A percentile compares a stretch with the other conserved stretches of the same genome.
These are phyloP conservation scores for Herpotrichia juniperi DNA, from an alignment of 2,329 filamentous ascomycete species.

Conservation along the genomic window DNA sequence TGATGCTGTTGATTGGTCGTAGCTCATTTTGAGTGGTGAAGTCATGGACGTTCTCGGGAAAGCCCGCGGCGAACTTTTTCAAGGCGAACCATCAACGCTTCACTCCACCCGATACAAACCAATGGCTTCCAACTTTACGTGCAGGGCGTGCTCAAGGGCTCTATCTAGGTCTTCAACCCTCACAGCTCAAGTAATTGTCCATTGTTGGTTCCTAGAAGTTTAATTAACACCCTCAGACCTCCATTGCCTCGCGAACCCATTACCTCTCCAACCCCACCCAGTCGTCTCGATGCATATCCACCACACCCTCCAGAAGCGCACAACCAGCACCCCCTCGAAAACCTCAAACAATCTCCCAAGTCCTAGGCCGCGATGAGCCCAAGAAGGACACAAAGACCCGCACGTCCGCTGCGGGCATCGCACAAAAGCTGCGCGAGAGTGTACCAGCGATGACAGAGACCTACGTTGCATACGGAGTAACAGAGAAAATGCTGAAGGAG, in stretches of 20 bases:
- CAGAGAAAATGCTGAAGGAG: conserved; percentile 77
- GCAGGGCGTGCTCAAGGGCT: conserved; percentile 41
- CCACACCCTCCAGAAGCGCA: conserved; percentile 20
- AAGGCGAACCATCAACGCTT: neutral
- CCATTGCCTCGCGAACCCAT: conserved; percentile 18
- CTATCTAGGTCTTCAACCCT: conserved; percentile 22
- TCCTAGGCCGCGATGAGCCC: neutral
- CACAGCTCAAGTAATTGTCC: conserved; percentile 22
- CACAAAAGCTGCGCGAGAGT: conserved; percentile 36
- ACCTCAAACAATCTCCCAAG: neutral
- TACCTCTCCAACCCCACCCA: conserved; percentile 17
- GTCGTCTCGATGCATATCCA: conserved; percentile 29
- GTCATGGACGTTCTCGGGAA: conserved; percentile 9
- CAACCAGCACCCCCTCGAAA: neutral
- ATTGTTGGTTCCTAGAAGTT: conserved; percentile 1
- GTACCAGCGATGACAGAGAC: conserved; percentile 57
- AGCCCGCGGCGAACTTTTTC: conserved; percentile 8
- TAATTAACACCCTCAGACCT: conserved; percentile 28
- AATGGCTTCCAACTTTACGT: conserved; percentile 47
- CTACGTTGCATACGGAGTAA: conserved; percentile 81
- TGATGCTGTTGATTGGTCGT: neutral
- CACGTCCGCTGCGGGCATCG: conserved; percentile 21
- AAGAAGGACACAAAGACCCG: conserved; percentile 12
- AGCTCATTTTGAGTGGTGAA: conserved; percentile 9
- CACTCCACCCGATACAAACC: conserved; percentile 13